Percentiles rank a stretch among this genome's conserved stretches.
These are phyloP conservation scores for Desmodesmus armatus DNA, from an alignment of 139 green algal genomes.

Conservation along the genomic window DNA sequence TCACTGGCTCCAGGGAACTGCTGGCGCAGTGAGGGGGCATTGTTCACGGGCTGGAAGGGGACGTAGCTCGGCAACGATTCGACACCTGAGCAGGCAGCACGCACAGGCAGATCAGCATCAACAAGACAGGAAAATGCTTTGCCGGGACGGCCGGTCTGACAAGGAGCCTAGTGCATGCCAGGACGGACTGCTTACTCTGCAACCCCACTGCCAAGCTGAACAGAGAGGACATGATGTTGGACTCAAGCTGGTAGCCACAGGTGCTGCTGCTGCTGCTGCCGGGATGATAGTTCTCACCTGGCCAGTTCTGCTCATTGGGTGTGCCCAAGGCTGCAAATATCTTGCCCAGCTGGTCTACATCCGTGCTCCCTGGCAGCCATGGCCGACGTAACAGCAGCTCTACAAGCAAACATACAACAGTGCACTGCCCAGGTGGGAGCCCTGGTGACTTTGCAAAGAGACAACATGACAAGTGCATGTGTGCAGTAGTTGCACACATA, in stretches of 20 bases:
- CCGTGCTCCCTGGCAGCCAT: conserved; percentile 82
- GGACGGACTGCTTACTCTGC: too few species aligned
- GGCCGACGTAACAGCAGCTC: conserved; percentile 83
- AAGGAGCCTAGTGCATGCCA: too few species aligned
- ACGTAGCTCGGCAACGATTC: conserved; percentile 70
- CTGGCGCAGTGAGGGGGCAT: conserved; percentile 58
- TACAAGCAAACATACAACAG: conserved; percentile 24
- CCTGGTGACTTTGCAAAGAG: too few species aligned
- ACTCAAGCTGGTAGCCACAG: too few species aligned
- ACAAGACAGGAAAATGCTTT: not conserved
- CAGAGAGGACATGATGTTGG: too few species aligned
- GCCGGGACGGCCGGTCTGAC: too few species aligned
- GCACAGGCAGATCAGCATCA: not conserved
- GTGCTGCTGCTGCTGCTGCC: too few species aligned
- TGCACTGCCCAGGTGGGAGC: too few species aligned
- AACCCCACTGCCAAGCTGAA: too few species aligned
- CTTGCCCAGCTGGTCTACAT: conserved; percentile 88
- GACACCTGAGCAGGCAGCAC: not conserved
- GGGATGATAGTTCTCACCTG: too few species aligned
- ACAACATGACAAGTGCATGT: too few species aligned
- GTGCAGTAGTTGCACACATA: too few species aligned
- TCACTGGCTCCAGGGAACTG: conserved; percentile 59
- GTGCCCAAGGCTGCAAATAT: conserved; percentile 86
- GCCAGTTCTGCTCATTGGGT: conserved; percentile 77
- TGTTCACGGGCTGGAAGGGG: conserved; percentile 58